These are phyloP conservation scores for Pulicaria dysenterica DNA, from an alignment of 129 eudicot genomes.

Conservation along the genomic window DNA sequence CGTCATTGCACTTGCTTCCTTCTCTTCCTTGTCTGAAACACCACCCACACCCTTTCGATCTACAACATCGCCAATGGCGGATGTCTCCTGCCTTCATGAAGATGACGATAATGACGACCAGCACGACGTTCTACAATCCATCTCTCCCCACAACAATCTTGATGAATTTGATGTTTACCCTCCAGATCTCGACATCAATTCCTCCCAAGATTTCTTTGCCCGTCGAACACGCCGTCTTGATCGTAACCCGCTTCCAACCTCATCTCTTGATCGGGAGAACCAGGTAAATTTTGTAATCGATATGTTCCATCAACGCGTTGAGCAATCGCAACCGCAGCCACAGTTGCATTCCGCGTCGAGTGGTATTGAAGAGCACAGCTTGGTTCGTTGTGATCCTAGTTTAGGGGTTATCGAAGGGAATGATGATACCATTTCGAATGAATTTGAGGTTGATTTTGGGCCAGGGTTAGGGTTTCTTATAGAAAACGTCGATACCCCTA, in stretches of 20 bases:
- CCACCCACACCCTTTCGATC: conserved; percentile 3
- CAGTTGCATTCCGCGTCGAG: background rate
- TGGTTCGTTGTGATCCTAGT: conserved; percentile 10
- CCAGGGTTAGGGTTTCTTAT: conserved; percentile 39
- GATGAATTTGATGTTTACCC: conserved; percentile 28
- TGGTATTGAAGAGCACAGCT: background rate
- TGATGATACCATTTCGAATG: conserved; percentile 26
- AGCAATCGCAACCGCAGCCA: conserved; percentile 35
- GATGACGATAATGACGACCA: conserved; percentile 32
- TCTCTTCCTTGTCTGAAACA: background rate
- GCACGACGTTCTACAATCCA: conserved; percentile 13
- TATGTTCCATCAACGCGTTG: conserved; percentile 50
- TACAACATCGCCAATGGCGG: conserved; percentile 46
- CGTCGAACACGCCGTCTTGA: background rate
- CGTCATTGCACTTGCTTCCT: background rate
- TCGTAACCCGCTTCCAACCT: conserved; percentile 19
- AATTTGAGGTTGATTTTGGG: conserved; percentile 46
- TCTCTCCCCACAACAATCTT: conserved; percentile 7
- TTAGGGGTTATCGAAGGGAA: conserved; percentile 38
- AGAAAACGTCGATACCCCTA: conserved; percentile 13
- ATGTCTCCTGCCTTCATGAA: conserved; percentile 40
- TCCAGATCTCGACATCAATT: conserved; percentile 32
- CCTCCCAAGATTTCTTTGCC: conserved; percentile 14
- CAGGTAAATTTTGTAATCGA: conserved; percentile 50
- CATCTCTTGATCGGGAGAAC: conserved; percentile 37